phyloP scores from a whole-genome alignment of 2,329 filamentous ascomycete genomes.

The Nemania bipapillata region DNA sequence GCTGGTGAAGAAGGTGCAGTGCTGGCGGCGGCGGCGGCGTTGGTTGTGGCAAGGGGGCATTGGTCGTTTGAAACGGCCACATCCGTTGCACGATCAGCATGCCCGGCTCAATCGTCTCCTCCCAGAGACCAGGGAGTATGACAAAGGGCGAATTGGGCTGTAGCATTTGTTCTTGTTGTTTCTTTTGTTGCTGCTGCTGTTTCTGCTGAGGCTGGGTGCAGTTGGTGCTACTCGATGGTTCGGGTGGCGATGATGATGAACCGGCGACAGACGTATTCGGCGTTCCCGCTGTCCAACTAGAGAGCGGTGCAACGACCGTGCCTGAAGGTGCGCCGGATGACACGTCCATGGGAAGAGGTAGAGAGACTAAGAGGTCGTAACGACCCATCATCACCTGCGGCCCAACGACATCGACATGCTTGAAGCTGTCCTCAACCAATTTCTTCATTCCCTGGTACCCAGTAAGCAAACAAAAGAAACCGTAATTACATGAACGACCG shows the following conservation, averaged over 20 bases:
- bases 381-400: conserved; percentile 64
- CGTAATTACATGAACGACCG: neutral
- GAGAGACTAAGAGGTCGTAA: conserved; percentile 64
- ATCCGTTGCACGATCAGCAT: conserved; percentile 67
- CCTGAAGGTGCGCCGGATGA: neutral
- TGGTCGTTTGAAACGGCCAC: conserved; percentile 60
- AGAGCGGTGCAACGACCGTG: neutral
- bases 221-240: conserved; percentile 14
- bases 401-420: conserved; percentile 64
- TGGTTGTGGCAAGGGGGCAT: conserved; percentile 20
- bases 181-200: neutral
- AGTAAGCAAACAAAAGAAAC: conserved; percentile 12
- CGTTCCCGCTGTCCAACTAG: conserved; percentile 15
- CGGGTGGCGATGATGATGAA: conserved; percentile 17
- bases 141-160: conserved; percentile 50
- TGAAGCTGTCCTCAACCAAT: conserved; percentile 66
- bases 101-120: conserved; percentile 65
- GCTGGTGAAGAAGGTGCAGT: neutral
- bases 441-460: conserved; percentile 65
- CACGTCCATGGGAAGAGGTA: conserved; percentile 37
- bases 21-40: conserved; percentile 18
- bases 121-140: conserved; percentile 68
- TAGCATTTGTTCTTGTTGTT: too few relatives aligned
- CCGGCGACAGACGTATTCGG: conserved; percentile 19
- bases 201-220: conserved; percentile 19